Conservation (phyloP, 768 basidiomycete species). For the Rhizopogon sp. region DNA sequence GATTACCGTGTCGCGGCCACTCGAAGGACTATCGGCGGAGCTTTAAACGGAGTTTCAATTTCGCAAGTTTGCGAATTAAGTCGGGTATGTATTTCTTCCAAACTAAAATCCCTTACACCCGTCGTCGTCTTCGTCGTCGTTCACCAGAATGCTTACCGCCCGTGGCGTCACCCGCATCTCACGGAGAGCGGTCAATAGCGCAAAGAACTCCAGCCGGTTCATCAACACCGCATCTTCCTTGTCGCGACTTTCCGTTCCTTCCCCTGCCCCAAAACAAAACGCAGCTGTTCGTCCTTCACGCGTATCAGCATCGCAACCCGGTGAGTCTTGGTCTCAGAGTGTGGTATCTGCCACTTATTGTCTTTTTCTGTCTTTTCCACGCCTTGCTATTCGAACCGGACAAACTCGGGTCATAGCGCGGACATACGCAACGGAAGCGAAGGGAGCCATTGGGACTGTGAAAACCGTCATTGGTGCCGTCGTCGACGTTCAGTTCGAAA, state of each 20-base stretch:
- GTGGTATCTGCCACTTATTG: not conserved
- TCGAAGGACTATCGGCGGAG: not conserved
- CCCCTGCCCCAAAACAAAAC: conserved; percentile 40
- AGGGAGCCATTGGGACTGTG: conserved; percentile 67
- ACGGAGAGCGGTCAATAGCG: conserved; percentile 72
- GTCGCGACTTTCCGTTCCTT: conserved; percentile 46
- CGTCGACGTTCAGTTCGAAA: conserved; percentile 98
- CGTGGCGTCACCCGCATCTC: conserved; percentile 87
- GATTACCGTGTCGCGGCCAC: too few species aligned
- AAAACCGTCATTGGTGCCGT: conserved; percentile 99
- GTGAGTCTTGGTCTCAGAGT: conserved; percentile 32
- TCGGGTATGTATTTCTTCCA: not conserved
- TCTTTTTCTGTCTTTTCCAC: not conserved
- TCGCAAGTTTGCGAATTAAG: not conserved
- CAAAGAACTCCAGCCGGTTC: conserved; percentile 69
- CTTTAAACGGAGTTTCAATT: not conserved
- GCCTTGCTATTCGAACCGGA: not conserved
- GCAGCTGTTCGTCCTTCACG: conserved; percentile 44
- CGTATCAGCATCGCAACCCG: conserved; percentile 43
- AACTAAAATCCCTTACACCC: too few species aligned
- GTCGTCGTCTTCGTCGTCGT: too few species aligned
- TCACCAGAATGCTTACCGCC: conserved; percentile 37
- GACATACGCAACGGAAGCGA: conserved; percentile 88
- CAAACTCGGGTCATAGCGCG: conserved; percentile 45
- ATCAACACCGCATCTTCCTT: conserved; percentile 70